Evolutionary conservation across 2,329 filamentous ascomycete species (phyloP).

Genomic region (Fusarium sp.): DNA sequence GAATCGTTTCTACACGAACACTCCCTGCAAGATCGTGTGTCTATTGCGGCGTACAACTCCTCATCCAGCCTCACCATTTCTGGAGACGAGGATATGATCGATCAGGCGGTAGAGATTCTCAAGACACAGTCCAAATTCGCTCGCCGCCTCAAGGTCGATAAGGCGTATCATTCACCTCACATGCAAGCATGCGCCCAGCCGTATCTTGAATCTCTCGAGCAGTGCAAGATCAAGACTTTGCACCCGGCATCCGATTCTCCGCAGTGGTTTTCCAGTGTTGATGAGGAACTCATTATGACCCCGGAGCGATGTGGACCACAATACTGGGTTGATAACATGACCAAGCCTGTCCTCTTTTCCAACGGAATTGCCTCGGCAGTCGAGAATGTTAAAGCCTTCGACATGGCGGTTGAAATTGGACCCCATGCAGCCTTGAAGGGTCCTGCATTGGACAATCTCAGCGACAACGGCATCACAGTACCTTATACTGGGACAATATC

Average conservation of each 20-base stretch:
- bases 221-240: neutral
- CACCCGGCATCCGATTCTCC: neutral
- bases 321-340: constrained; percentile 7
- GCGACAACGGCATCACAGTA: neutral
- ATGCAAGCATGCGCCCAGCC: neutral
- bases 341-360: neutral
- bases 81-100: neutral
- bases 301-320: neutral
- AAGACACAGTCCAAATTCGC: neutral
- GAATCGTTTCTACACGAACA: neutral
- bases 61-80: constrained; percentile 42
- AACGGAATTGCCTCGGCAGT: neutral
- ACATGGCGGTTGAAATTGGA: neutral
- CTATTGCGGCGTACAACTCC: neutral
- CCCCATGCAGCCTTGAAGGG: neutral
- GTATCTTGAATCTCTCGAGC: neutral
- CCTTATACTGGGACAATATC: neutral
- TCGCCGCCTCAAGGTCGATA: neutral
- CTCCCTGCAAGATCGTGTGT: neutral
- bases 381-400: neutral
- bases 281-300: neutral
- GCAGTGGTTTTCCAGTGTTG: neutral
- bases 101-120: neutral
- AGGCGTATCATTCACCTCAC: neutral
- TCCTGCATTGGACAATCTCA: neutral